Conservation (phyloP, 805 yeast species). For the Wickerhamomyces xylosicus region DNA sequence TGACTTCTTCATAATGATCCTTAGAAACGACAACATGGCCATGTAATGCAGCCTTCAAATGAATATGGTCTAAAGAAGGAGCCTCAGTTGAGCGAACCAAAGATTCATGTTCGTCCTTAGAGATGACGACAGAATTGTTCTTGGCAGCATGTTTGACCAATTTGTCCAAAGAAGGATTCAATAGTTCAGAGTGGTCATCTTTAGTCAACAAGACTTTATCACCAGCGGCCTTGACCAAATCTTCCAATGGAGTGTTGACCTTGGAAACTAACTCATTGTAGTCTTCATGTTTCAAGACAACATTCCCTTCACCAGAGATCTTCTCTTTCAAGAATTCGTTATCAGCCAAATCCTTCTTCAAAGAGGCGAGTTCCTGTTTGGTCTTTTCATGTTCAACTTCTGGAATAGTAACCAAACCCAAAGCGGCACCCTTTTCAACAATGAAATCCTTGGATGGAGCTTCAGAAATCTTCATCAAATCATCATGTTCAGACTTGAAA, state of each 20-base stretch:
- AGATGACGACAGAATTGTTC: conserved; percentile 2
- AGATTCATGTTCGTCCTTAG: conserved; percentile 4
- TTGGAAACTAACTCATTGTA: conserved; percentile 4
- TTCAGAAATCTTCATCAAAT: neutral
- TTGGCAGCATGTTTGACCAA: conserved; percentile 5
- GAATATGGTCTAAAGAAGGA: conserved; percentile 19
- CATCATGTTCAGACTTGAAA: conserved; percentile 1
- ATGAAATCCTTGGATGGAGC: conserved; percentile 4
- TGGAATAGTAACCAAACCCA: conserved; percentile 21
- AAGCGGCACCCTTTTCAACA: conserved; percentile 15
- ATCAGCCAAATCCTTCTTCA: conserved; percentile 15
- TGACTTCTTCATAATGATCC: conserved; percentile 16
- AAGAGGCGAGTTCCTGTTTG: conserved; percentile 10
- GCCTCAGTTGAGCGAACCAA: conserved; percentile 11
- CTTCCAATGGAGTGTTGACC: conserved; percentile 7
- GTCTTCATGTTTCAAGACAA: conserved; percentile 8
- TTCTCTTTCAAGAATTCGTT: conserved; percentile 20
- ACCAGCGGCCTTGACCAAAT: conserved; percentile 15
- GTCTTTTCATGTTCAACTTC: conserved; percentile 5
- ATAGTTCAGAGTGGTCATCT: conserved; percentile 10
- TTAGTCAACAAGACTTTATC: conserved; percentile 14
- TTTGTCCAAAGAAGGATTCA: conserved; percentile 8
- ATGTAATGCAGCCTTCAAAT: conserved; percentile 10
- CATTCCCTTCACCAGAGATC: conserved; percentile 13
- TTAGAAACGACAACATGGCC: conserved; percentile 17